Conservation (phyloP, 306 rosid genomes). For the Hippophae rhamnoides region DNA sequence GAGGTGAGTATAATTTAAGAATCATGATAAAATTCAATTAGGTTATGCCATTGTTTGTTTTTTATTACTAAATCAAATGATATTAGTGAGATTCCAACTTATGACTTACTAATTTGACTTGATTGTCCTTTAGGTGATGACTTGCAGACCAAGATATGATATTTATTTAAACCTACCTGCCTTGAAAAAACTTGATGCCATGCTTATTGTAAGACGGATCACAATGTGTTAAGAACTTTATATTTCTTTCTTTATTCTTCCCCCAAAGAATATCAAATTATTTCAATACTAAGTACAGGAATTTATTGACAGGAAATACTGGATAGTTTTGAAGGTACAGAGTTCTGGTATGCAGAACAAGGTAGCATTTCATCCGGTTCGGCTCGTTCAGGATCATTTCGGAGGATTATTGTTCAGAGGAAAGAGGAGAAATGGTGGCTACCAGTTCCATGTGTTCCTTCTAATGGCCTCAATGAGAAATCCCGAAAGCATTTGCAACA, state of each 20-base stretch:
- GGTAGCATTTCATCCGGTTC: constrained; percentile 73
- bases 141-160: constrained; percentile 70
- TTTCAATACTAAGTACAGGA: constrained; percentile 1
- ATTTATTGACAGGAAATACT: constrained; percentile 55
- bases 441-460: constrained; percentile 76
- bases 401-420: constrained; percentile 46
- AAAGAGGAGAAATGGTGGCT: constrained; percentile 99
- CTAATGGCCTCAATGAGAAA: constrained; percentile 64
- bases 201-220: constrained; percentile 60
- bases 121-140: constrained; percentile 56
- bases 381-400: constrained; percentile 56
- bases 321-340: constrained; percentile 67
- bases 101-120: not conserved
- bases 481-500: constrained; percentile 57
- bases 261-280: not conserved
- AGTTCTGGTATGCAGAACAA: constrained; percentile 86
- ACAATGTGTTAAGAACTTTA: not conserved
- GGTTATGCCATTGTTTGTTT: not conserved
- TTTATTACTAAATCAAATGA: constrained; percentile 1
- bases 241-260: not conserved
- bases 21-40: constrained; percentile 9
- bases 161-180: constrained; percentile 88
- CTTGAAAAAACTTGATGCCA: constrained; percentile 72
- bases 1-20: constrained; percentile 41
- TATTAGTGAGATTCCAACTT: no score